Evolutionary conservation across 176 grass and related monocot species (phyloP), one percentile per base, ranked within the genome.

Genomic region (Phoenix dactylifera): DNA sequence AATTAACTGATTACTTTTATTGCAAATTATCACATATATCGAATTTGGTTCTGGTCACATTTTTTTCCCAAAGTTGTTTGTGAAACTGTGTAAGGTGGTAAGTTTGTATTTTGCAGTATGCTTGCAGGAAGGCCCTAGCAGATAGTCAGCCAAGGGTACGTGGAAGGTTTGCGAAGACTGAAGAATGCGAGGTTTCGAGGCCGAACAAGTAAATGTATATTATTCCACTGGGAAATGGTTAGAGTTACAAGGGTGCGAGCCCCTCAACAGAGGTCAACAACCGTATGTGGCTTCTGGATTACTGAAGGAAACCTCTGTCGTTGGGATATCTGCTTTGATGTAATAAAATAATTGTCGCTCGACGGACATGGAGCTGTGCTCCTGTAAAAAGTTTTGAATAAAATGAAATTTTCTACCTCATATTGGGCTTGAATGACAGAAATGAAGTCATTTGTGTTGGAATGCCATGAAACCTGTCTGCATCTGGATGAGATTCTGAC

Each of bases 81-180:
- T 44, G 35, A 12, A 44, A 44, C 9, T 3, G 35, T 10, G 9
- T 44, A 44, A 44, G 35, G 35, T 44, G 6, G 2, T 44, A 44
- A 44, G 4, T 15, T 68, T 2, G 2, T 44, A 18, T 69, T 52
- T 19, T 59, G 63, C 76, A 99, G 94, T 99, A 93, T 52, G 94
- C 81, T 62, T 99, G 94, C 79, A 78, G 94, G 70, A 99, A 99
- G 76, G 94, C 88, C 65, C 82, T 99, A 7, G 94, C 94, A 72
- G 94, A 99, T 60, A 99, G 82, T 71, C 94, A 99, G 71, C 94
- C 94, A 4, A 93, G 94, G 52, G 88, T 99, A 51, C 88, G 94
- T 18, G 94, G 94, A 68, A 75, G 94, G 74, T 99, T 99, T 58
- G 94, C 94, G 17, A 99, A 99, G 83, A 93, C 85, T 19, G 82